Evolutionary conservation across 1,284 basidiomycete genomes (phyloP).

Genomic region (Trichosporon sp.): DNA sequence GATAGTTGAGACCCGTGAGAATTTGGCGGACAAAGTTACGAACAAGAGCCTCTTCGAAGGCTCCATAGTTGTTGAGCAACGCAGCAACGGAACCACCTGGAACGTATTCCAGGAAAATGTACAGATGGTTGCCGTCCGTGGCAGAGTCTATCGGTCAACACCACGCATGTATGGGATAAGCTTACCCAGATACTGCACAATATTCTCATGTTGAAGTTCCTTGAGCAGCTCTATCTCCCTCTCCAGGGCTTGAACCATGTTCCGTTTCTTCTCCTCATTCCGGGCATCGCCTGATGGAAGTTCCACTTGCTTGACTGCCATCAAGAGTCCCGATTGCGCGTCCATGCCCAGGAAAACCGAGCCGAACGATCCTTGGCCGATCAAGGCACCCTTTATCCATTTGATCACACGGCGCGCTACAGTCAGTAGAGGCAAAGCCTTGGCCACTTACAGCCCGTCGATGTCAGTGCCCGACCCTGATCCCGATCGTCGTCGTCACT

Average conservation of each 20-base stretch:
- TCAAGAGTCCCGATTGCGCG: conserved; percentile 82
- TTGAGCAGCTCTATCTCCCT: conserved; percentile 94
- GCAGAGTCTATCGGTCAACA: conserved; percentile 63
- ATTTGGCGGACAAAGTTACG: conserved; percentile 94
- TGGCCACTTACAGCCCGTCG: conserved; percentile 56
- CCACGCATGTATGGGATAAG: background rate
- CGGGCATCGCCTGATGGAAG: conserved; percentile 71
- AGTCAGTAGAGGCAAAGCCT: conserved; percentile 4
- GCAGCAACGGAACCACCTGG: conserved; percentile 96
- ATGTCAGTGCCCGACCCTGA: conserved; percentile 56
- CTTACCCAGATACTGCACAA: conserved; percentile 93
- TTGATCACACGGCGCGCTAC: conserved; percentile 65
- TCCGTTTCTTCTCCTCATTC: conserved; percentile 88
- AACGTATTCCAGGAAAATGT: conserved; percentile 98
- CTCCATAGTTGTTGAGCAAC: conserved; percentile 85
- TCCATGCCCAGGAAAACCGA: conserved; percentile 98
- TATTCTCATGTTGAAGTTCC: conserved; percentile 91
- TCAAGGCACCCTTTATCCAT: conserved; percentile 98
- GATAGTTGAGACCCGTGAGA: conserved; percentile 80
- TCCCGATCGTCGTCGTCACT: conserved; percentile 49
- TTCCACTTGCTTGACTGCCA: conserved; percentile 99
- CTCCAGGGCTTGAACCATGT: conserved; percentile 91
- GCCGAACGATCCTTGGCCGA: conserved; percentile 93
- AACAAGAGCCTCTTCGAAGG: conserved; percentile 91
- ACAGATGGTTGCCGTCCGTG: conserved; percentile 78